These are phyloP conservation scores for Monosporascus sp. DNA, from an alignment of 2,329 filamentous ascomycete species.

Conservation along the genomic window DNA sequence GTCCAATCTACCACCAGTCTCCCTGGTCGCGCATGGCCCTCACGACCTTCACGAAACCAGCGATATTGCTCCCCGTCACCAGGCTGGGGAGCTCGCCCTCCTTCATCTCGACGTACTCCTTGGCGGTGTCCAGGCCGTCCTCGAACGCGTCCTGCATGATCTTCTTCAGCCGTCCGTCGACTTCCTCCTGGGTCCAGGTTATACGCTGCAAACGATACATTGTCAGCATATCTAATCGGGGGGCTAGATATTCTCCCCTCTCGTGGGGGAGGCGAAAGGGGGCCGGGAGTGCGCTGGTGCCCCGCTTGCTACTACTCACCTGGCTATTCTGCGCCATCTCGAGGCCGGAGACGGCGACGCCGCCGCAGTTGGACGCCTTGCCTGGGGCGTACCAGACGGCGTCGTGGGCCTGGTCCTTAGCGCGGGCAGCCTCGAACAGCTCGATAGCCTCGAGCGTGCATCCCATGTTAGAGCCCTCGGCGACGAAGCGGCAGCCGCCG, in stretches of 20 bases:
- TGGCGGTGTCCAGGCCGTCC: conserved; percentile 81
- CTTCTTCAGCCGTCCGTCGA: conserved; percentile 81
- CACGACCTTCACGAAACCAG: conserved; percentile 94
- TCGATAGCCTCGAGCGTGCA: conserved; percentile 95
- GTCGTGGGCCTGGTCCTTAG: conserved; percentile 60
- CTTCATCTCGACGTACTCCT: conserved; percentile 73
- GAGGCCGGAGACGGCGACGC: conserved; percentile 92
- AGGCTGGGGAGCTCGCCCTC: conserved; percentile 85
- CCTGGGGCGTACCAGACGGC: conserved; percentile 95
- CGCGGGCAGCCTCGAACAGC: conserved; percentile 70
- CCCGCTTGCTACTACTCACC: conserved; percentile 12
- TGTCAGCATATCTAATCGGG: too few species aligned
- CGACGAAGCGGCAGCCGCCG: conserved; percentile 76
- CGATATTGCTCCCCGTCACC: conserved; percentile 94
- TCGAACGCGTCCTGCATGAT: conserved; percentile 96
- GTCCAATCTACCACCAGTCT: conserved; percentile 68
- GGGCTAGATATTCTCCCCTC: too few species aligned
- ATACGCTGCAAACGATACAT: conserved; percentile 50
- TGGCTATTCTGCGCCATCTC: conserved; percentile 98
- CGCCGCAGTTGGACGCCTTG: conserved; percentile 96
- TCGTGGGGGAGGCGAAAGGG: background rate
- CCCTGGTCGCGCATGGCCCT: conserved; percentile 94
- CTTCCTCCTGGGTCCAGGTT: conserved; percentile 82
- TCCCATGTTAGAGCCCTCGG: conserved; percentile 98
- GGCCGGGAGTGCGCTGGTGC: background rate